Evolutionary conservation across 2,329 filamentous ascomycete genomes (phyloP).

Genomic region (Albifimbria verrucaria): DNA sequence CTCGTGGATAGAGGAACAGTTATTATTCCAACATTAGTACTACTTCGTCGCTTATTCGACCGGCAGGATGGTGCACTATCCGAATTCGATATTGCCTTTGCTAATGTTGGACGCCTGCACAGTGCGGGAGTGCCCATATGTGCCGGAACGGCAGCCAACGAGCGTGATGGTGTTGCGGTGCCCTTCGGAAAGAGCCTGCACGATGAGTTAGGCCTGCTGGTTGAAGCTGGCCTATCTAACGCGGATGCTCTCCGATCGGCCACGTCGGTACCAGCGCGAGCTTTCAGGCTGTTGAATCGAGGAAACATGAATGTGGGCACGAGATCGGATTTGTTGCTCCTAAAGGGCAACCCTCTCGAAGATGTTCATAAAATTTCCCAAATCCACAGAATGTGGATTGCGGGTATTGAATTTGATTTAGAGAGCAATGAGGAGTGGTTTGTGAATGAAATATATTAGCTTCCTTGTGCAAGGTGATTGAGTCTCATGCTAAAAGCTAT

Average conservation of each 20-base stretch:
- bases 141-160: conserved; percentile 27
- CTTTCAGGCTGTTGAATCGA: conserved; percentile 20
- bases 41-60: background rate
- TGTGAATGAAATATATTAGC: background rate
- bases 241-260: conserved; percentile 16
- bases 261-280: conserved; percentile 12
- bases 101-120: conserved; percentile 20
- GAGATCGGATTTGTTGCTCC: conserved; percentile 26
- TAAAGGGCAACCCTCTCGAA: conserved; percentile 23
- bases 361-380: conserved; percentile 21
- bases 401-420: conserved; percentile 9
- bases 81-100: conserved; percentile 18
- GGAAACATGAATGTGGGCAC: conserved; percentile 18
- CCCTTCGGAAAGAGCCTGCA: conserved; percentile 17
- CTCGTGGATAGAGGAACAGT: conserved; percentile 16
- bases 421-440: background rate
- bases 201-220: conserved; percentile 18
- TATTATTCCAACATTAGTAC: conserved; percentile 25
- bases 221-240: conserved; percentile 14
- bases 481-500: background rate
- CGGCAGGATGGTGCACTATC: conserved; percentile 2
- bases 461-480: too few species aligned
- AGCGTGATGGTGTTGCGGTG: conserved; percentile 6
- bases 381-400: conserved; percentile 23
- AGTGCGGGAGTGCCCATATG: conserved; percentile 24